Base-by-base conservation (phyloP, 225 moss, liverwort and hornwort species). In the Straminergon stramineum region DNA sequence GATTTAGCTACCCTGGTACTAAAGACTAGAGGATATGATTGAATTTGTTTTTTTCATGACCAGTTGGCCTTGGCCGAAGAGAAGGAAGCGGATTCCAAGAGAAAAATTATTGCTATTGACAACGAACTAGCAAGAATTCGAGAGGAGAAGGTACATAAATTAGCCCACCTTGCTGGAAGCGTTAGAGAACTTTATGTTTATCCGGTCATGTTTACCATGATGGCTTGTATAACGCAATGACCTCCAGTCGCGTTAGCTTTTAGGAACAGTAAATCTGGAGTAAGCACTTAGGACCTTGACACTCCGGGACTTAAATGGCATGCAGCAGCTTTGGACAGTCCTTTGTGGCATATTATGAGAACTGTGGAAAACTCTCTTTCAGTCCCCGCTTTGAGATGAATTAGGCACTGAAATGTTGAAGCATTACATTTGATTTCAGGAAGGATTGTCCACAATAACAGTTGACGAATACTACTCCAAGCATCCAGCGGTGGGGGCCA, bases 381-480 rank as follows among this genome's bases (percentile, higher is more conserved):
- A 9, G 11, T 77, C 11, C 15, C 70, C 11, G 34, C 28, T 37
- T 39, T 27, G 17, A 75, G 31, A 68, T 67, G 75, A 92, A n/a
- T 26, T 17, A 61, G 55, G 41, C 27, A 66, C 71, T 87, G 78
- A 84, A 37, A 68, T 81, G 55, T 56, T 69, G 56, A 85, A 85
- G 45, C 75, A 26, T 30, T 12, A 71, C 27, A 8, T 55, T 57
- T 32, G 27, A 41, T 82, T 79, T 66, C 98, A 98, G 98, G 95
- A 95, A 79, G 93, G 86, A n/a, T 35, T 97, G 92, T 90, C 93
- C 83, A 97, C 96, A 27, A 57, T 91, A 48, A 97, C 99, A 60
- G 87, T 96, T 35, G 97, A 96, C 86, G 97, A 95, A 84, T 97
- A 96, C 69, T 95, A 95, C 71, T 87, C 88, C 52, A 95, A 97